phyloP scores from a whole-genome alignment of 1,284 basidiomycete genomes.

The Apiotrichum montevideense region DNA sequence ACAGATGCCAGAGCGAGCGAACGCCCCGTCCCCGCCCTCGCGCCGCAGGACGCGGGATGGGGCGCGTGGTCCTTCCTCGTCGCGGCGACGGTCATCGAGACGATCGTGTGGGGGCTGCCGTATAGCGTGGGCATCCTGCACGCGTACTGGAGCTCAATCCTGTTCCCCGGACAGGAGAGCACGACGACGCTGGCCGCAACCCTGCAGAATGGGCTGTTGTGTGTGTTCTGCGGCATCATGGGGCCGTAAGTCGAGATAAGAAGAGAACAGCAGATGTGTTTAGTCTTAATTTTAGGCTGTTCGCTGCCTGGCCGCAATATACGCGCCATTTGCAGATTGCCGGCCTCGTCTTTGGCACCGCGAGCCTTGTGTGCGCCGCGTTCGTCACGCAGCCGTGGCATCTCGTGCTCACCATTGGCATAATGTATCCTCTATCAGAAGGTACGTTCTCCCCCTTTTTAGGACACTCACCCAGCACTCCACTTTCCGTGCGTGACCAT shows the following conservation, averaged over 20 bases:
- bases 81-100: constrained; percentile 38
- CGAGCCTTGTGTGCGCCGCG: constrained; percentile 26
- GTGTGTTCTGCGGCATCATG: constrained; percentile 29
- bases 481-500: constrained; percentile 43
- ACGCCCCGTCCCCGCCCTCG: constrained; percentile 18
- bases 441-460: constrained; percentile 16
- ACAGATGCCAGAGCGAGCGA: not conserved
- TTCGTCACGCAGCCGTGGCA: constrained; percentile 41
- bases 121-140: constrained; percentile 43
- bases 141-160: constrained; percentile 36
- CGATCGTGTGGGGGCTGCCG: constrained; percentile 43
- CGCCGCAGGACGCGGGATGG: constrained; percentile 37
- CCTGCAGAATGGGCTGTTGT: constrained; percentile 38
- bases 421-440: constrained; percentile 37
- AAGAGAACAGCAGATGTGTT: too few relatives aligned
- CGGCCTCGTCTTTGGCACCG: constrained; percentile 23
- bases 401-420: constrained; percentile 40
- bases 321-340: constrained; percentile 21
- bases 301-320: constrained; percentile 26
- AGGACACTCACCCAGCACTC: constrained; percentile 1
- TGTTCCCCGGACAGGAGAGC: constrained; percentile 21
- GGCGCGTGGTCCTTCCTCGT: constrained; percentile 43
- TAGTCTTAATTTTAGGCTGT: constrained; percentile 13
- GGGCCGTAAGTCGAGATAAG: constrained; percentile 35
- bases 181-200: constrained; percentile 36